These are phyloP conservation scores for Capsella bursapastoris DNA, from an alignment of 345 rosid genomes.

Conservation along the genomic window DNA sequence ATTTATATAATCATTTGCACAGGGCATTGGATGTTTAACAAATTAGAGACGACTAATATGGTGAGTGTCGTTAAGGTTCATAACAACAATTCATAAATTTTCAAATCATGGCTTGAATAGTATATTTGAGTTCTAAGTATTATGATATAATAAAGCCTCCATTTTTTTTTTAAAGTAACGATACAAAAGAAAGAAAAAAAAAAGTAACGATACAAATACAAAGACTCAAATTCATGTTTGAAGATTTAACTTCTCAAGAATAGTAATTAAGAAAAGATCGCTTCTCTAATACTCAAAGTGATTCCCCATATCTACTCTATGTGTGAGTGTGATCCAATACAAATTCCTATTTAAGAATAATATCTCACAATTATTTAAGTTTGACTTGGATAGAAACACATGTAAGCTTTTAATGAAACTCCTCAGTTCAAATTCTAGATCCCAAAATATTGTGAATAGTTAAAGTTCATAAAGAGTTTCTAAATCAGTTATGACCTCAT, in stretches of 20 bases:
- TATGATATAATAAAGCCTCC: not conserved
- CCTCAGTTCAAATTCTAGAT: not conserved
- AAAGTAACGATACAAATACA: not conserved
- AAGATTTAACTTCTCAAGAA: not conserved
- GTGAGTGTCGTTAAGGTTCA: not conserved
- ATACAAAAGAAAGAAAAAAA: not conserved
- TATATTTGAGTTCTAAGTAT: not conserved
- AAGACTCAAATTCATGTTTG: conserved; percentile 5
- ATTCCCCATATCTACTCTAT: conserved; percentile 15
- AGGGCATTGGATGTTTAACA: not conserved
- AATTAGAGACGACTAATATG: not conserved
- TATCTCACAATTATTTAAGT: not conserved
- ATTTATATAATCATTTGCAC: not conserved
- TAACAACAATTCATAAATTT: not conserved
- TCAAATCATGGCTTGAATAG: not conserved
- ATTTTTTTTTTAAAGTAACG: not conserved
- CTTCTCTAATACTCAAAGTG: conserved; percentile 8
- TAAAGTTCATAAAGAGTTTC: not conserved
- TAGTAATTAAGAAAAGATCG: not conserved
- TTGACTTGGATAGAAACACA: not conserved
- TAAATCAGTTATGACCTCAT: not conserved
- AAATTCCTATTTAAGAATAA: not conserved
- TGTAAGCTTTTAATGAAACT: conserved; percentile 2
- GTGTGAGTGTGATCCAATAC: conserved; percentile 33
- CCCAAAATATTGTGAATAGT: conserved; percentile 1